Percentiles rank a stretch among this genome's conserved stretches.
These are phyloP conservation scores for Leccinum subtestaceum DNA, from an alignment of 768 basidiomycete genomes.

Conservation along the genomic window DNA sequence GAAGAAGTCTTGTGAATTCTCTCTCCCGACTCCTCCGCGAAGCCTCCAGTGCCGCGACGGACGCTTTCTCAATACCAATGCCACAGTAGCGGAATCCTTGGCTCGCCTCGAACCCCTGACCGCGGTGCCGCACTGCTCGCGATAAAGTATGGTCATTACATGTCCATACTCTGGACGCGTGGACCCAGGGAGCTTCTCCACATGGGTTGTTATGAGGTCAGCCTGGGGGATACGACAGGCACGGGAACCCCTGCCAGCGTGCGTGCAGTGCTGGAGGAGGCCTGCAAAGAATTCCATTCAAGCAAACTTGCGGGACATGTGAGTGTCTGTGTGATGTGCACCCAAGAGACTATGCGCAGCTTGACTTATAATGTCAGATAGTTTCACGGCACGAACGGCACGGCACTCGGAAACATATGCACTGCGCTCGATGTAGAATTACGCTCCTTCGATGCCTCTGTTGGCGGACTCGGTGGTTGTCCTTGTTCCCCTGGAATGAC, in stretches of 20 bases:
- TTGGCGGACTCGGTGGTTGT: slow-evolving; percentile 61
- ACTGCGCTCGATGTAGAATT: slow-evolving; percentile 71
- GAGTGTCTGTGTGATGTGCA: slow-evolving; percentile 35
- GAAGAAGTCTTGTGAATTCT: no score
- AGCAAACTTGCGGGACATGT: slow-evolving; percentile 63
- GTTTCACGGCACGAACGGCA: slow-evolving; percentile 91
- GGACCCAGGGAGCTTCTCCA: slow-evolving; percentile 67
- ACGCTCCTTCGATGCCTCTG: slow-evolving; percentile 76
- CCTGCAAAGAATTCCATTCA: slow-evolving; percentile 58
- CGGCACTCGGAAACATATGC: slow-evolving; percentile 73
- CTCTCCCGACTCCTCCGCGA: no score
- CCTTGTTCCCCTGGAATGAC: slow-evolving; percentile 64
- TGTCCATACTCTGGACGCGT: slow-evolving; percentile 88
- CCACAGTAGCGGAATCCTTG: no score
- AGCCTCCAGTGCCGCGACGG: no score
- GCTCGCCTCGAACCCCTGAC: no score
- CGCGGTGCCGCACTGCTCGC: slow-evolving; percentile 41
- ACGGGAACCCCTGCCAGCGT: slow-evolving; percentile 74
- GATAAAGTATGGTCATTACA: slow-evolving; percentile 69
- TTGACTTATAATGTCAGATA: slow-evolving; percentile 27
- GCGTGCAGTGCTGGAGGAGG: slow-evolving; percentile 64
- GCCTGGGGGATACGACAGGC: slow-evolving; percentile 90
- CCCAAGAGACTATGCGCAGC: no score
- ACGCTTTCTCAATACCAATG: no score
- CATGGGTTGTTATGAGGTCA: slow-evolving; percentile 95